phyloP scores from a whole-genome alignment of 2,329 filamentous ascomycete species.

The Hypoxylon sp. region DNA sequence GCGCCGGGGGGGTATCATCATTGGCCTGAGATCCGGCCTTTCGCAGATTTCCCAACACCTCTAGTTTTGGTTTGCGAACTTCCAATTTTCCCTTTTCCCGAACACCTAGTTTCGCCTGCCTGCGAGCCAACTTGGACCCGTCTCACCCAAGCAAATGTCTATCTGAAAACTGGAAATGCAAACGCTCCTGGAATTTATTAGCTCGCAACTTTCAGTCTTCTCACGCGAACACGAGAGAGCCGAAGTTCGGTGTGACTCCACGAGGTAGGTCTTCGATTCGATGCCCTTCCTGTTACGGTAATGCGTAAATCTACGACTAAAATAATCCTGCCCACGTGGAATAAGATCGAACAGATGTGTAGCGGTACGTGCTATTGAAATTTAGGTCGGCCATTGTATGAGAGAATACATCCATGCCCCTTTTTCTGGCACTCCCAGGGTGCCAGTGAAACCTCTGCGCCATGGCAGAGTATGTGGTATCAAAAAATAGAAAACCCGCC shows the following conservation, averaged over 20 bases:
- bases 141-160: conserved; percentile 14
- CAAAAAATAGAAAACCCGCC: conserved; percentile 40
- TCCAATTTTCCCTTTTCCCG: conserved; percentile 28
- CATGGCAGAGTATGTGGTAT: conserved; percentile 40
- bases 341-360: conserved; percentile 13
- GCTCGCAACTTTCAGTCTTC: conserved; percentile 4
- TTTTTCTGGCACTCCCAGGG: conserved; percentile 12
- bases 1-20: conserved; percentile 24
- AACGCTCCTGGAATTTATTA: too few relatives aligned
- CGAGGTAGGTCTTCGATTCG: background rate
- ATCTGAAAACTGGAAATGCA: conserved; percentile 14
- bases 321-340: conserved; percentile 2
- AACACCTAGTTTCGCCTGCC: conserved; percentile 32
- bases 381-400: conserved; percentile 30
- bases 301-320: conserved; percentile 6
- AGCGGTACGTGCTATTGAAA: conserved; percentile 20
- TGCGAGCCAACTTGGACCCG: conserved; percentile 16
- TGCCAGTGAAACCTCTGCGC: conserved; percentile 30
- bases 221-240: background rate
- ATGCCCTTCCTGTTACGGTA: too few relatives aligned
- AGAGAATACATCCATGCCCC: conserved; percentile 27
- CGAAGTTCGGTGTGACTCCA: background rate
- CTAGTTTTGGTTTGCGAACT: conserved; percentile 13
- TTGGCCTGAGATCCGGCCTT: conserved; percentile 22
- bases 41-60: conserved; percentile 22